Base-by-base conservation (phyloP, 495 filamentous ascomycete genomes). In the Podospora bellae-mahoneyi region DNA sequence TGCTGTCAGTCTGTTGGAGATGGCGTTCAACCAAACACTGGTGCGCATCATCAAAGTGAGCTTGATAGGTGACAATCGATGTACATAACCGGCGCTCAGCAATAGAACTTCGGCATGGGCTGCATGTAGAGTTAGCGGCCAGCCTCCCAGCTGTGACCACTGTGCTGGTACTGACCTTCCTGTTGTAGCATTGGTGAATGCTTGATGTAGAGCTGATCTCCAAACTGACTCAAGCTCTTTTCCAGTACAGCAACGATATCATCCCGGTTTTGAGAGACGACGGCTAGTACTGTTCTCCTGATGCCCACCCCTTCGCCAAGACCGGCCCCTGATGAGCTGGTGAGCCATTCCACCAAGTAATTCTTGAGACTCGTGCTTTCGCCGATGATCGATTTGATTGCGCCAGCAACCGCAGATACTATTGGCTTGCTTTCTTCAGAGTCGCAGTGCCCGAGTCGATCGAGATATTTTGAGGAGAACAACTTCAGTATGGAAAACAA, bases 1-100 rank as follows among this genome's bases (percentile, higher is more conserved):
- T 28, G 91, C 84, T 13, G 86, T 86, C n/a, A 99, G 81, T 55
- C 94, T 87, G 72, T 97, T 97, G 0, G 95, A 97, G 30, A 98
- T 86, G 30, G 87, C 85, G 69, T 85, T 91, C 5, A 94, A 81
- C 77, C 93, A 95, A 2, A 78, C 64, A 30, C 90, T 86, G 16
- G 93, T 92, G 39, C 88, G 87, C 66, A 91, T 84, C 30, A 92
- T 77, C 34, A 88, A 79, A 3, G 82, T 80, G 4, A 97, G 75
- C 66, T 85, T 84, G 23, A 85, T 79, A 6, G 88, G 84, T 6
- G 87, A 78, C 39, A 81, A 75, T 58, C 90, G 85, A 62, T 91
- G 84, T 13, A 93, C 79, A 73, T 92, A 92, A 9, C 93, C 93
- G 16, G 91, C 89, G 68, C 86, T 81, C 16, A 98, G 79, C 3